These are phyloP conservation scores for Coniochaeta hoffmannii DNA, from an alignment of 2,329 filamentous ascomycete genomes.

Conservation along the genomic window DNA sequence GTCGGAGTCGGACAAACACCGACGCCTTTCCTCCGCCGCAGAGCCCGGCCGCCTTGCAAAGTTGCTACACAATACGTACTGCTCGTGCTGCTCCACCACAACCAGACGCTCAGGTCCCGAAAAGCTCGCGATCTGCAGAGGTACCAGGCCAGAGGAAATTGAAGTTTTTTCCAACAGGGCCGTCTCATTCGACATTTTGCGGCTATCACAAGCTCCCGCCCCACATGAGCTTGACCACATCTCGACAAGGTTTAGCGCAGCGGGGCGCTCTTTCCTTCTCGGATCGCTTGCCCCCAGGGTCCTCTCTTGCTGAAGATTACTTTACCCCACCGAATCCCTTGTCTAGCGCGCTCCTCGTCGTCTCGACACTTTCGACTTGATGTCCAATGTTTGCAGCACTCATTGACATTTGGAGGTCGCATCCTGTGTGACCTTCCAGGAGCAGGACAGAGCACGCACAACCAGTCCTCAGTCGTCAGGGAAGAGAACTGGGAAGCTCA, in stretches of 20 bases:
- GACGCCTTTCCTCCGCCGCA: neutral
- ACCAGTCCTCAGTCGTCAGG: neutral
- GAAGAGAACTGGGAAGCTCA: neutral
- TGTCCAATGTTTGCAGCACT: neutral
- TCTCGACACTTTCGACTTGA: neutral
- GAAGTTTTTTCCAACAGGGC: neutral
- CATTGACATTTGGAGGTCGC: neutral
- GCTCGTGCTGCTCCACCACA: neutral
- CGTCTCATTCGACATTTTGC: neutral
- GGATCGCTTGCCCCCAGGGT: neutral
- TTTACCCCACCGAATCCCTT: neutral
- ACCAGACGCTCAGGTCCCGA: neutral
- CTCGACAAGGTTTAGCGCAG: neutral
- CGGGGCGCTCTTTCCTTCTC: neutral
- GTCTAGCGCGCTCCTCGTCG: neutral
- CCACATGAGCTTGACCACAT: neutral
- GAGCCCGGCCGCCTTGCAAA: neutral
- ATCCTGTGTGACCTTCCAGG: neutral
- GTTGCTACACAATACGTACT: neutral
- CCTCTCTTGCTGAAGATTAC: neutral
- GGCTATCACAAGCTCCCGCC: neutral
- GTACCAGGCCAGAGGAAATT: neutral
- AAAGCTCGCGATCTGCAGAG: constrained; percentile 1
- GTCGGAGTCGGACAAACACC: neutral
- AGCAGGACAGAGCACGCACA: neutral